Evolutionary conservation across 1,284 basidiomycete species (phyloP).

Genomic region (Cryptococcus wingfieldii): DNA sequence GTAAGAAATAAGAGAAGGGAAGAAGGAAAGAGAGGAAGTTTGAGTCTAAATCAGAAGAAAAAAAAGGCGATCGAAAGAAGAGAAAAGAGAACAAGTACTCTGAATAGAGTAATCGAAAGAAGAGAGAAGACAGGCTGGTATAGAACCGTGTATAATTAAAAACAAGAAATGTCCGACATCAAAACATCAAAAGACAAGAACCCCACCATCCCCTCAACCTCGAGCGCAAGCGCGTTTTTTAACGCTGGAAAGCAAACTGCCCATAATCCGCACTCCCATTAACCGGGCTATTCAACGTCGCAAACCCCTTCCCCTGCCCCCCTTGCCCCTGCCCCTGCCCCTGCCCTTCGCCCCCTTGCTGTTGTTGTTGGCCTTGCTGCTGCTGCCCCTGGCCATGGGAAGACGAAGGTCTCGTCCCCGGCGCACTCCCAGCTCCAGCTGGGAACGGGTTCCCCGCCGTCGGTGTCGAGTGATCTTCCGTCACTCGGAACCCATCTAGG

Average conservation of each 20-base stretch:
- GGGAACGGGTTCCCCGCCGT: constrained; percentile 31
- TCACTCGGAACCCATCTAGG: constrained; percentile 15
- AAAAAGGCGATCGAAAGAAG: background rate
- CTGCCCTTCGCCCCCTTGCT: background rate
- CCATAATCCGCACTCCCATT: background rate
- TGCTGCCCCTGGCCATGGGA: background rate
- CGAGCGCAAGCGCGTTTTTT: background rate
- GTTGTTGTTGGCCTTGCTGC: background rate
- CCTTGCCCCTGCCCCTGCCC: background rate
- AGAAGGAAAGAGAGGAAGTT: background rate
- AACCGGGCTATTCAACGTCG: constrained; percentile 15
- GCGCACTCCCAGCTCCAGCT: constrained; percentile 1
- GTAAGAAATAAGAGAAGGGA: background rate
- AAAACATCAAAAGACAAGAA: no score
- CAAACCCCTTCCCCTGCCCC: constrained; percentile 1
- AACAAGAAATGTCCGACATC: no score
- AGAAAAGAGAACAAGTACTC: background rate
- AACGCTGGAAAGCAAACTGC: constrained; percentile 14
- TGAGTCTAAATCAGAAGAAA: background rate
- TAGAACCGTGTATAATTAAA: background rate
- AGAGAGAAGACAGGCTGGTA: background rate
- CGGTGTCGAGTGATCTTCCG: constrained; percentile 29
- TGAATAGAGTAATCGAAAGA: background rate
- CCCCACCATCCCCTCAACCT: no score
- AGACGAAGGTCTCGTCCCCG: background rate